Percentiles rank a stretch among this genome's conserved stretches.
Conservation (phyloP, 129 eudicot genomes). For the Erigeron canadensis region DNA sequence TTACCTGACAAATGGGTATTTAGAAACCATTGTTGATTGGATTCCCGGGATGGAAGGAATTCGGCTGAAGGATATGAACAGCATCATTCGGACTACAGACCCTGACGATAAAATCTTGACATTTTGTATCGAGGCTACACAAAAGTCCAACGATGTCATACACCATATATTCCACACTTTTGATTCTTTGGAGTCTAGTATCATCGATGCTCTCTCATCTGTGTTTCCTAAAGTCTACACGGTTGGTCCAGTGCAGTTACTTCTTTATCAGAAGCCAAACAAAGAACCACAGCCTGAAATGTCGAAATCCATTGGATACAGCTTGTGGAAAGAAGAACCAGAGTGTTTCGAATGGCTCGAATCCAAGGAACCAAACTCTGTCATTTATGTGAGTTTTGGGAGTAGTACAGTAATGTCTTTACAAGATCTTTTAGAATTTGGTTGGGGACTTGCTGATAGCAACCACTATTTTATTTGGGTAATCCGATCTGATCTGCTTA, state of each 20-base stretch:
- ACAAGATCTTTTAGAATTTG: conserved; percentile 22
- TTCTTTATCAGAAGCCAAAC: conserved; percentile 11
- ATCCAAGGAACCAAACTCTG: conserved; percentile 17
- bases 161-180: conserved; percentile 30
- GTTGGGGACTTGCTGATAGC: conserved; percentile 32
- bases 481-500: neutral
- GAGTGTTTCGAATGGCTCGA: conserved; percentile 30
- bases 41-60: conserved; percentile 24
- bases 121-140: conserved; percentile 3
- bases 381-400: conserved; percentile 32
- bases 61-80: conserved; percentile 15
- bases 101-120: neutral
- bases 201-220: conserved; percentile 19
- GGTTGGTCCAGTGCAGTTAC: conserved; percentile 30
- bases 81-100: neutral
- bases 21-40: conserved; percentile 9
- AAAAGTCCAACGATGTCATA: conserved; percentile 10
- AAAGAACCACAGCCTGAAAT: neutral
- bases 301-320: neutral
- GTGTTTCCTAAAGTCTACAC: conserved; percentile 21
- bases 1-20: conserved; percentile 20
- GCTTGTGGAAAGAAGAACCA: conserved; percentile 30
- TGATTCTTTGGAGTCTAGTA: conserved; percentile 26
- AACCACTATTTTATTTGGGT: conserved; percentile 30
- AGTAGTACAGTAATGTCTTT: neutral